phyloP scores from a whole-genome alignment of 768 basidiomycete species.

The Tephrocybe sp. region DNA sequence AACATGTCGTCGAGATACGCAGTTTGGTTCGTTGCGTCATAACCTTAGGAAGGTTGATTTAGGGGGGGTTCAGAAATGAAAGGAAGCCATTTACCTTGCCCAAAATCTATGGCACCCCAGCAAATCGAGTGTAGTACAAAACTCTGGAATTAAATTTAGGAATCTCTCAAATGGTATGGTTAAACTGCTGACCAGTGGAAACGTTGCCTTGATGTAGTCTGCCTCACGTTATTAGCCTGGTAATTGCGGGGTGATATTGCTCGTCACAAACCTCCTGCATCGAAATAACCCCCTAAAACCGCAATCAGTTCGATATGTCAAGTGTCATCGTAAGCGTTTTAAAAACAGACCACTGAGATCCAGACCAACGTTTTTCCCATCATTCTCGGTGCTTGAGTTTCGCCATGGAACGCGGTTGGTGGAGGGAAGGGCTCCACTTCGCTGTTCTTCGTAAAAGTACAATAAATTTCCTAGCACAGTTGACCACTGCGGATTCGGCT shows the following conservation, averaged over 20 bases:
- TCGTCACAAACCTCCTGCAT: constrained; percentile 72
- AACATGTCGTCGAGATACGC: constrained; percentile 89
- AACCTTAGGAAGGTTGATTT: constrained; percentile 37
- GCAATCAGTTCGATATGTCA: not conserved
- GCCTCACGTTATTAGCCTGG: constrained; percentile 9
- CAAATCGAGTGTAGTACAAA: constrained; percentile 83
- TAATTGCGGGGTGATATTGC: not conserved
- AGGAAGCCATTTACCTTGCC: constrained; percentile 49
- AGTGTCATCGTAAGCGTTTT: not conserved
- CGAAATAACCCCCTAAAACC: constrained; percentile 71
- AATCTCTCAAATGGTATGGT: not conserved
- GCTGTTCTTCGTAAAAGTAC: constrained; percentile 91
- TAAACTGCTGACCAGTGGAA: constrained; percentile 59
- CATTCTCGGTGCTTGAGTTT: constrained; percentile 74
- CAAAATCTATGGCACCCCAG: constrained; percentile 88
- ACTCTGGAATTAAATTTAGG: constrained; percentile 41
- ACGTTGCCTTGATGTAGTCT: constrained; percentile 91
- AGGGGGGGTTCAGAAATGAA: not conserved
- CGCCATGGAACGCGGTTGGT: constrained; percentile 83
- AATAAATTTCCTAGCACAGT: constrained; percentile 75
- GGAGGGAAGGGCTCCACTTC: constrained; percentile 69
- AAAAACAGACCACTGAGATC: constrained; percentile 61
- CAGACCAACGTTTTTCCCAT: constrained; percentile 70
- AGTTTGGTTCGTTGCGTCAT: constrained; percentile 83
- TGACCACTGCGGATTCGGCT: constrained; percentile 79